Percentiles rank a stretch among this genome's conserved stretches.
Conservation (phyloP, 2,329 filamentous ascomycete species). For the Trichoderma koningii region DNA sequence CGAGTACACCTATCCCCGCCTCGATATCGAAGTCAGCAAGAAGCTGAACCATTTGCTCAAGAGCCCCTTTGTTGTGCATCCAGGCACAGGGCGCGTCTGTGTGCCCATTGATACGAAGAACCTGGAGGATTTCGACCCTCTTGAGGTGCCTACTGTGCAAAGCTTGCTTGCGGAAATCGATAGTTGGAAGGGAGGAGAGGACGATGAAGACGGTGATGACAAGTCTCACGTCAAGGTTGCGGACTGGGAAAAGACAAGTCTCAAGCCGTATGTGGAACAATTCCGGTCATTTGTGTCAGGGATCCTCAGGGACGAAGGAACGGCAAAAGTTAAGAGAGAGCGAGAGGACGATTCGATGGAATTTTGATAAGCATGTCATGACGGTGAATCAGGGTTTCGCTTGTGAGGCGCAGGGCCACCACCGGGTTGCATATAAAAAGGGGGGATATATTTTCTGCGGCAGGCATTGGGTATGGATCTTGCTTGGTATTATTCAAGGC, state of each 20-base stretch:
- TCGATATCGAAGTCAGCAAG: slow-evolving; percentile 96
- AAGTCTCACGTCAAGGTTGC: slow-evolving; percentile 50
- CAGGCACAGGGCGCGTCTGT: slow-evolving; percentile 89
- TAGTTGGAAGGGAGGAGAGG: slow-evolving; percentile 62
- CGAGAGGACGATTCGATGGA: slow-evolving; percentile 56
- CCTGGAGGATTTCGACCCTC: slow-evolving; percentile 82
- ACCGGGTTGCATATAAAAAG: slow-evolving; percentile 2
- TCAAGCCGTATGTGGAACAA: slow-evolving; percentile 89
- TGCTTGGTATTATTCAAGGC: neutral
- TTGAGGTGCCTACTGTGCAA: slow-evolving; percentile 86
- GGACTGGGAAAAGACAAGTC: slow-evolving; percentile 96
- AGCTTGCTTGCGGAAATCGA: slow-evolving; percentile 84
- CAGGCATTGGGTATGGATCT: neutral
- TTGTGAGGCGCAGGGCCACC: neutral
- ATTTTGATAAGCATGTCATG: slow-evolving; percentile 43
- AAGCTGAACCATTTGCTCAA: slow-evolving; percentile 98
- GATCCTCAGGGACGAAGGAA: slow-evolving; percentile 75
- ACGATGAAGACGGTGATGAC: slow-evolving; percentile 46
- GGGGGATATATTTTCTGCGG: neutral
- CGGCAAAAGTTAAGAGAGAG: slow-evolving; percentile 57
- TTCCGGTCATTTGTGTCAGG: slow-evolving; percentile 80
- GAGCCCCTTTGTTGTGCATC: slow-evolving; percentile 93
- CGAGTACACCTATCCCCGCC: slow-evolving; percentile 95
- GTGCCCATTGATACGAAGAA: slow-evolving; percentile 81
- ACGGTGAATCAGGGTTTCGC: neutral